A percentile compares a stretch with the other conserved stretches of the same genome.
phyloP scores from a whole-genome alignment of 768 basidiomycete genomes.

The Lactarius indigo region DNA sequence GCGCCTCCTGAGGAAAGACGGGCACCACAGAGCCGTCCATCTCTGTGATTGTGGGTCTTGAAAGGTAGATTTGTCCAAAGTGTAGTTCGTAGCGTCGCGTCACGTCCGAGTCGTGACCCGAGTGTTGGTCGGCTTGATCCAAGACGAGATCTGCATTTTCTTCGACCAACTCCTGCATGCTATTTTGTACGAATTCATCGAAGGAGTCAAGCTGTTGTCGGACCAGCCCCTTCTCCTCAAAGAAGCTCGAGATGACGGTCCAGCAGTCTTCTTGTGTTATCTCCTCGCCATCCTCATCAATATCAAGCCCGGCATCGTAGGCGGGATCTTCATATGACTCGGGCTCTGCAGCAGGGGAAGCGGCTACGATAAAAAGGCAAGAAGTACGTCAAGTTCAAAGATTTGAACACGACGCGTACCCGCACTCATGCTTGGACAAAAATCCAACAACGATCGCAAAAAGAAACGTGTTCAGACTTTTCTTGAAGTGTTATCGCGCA shows the following conservation, averaged over 20 bases:
- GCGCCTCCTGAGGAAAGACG: conserved; percentile 95
- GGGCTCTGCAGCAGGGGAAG: conserved; percentile 20
- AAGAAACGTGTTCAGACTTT: conserved; percentile 3
- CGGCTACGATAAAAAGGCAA: conserved; percentile 22
- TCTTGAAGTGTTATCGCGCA: not conserved
- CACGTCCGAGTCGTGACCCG: conserved; percentile 74
- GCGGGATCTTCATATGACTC: conserved; percentile 53
- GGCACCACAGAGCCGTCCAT: conserved; percentile 91
- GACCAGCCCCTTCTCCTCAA: conserved; percentile 95
- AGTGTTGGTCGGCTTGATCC: conserved; percentile 95
- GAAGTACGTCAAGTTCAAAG: conserved; percentile 11
- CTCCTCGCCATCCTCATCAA: conserved; percentile 61
- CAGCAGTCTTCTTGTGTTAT: conserved; percentile 93
- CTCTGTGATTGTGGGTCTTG: conserved; percentile 91
- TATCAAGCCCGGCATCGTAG: conserved; percentile 50
- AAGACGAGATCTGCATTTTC: conserved; percentile 94
- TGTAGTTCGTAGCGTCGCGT: conserved; percentile 95
- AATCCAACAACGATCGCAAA: conserved; percentile 25
- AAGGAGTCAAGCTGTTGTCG: conserved; percentile 97
- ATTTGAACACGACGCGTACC: conserved; percentile 24
- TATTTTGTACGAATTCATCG: conserved; percentile 98
- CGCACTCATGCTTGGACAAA: conserved; percentile 23
- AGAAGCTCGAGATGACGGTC: conserved; percentile 95
- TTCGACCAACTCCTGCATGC: conserved; percentile 98
- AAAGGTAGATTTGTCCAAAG: conserved; percentile 97